A percentile compares a stretch with the other conserved stretches of the same genome.
phyloP scores from a whole-genome alignment of 768 basidiomycete species.

The Daedaleopsis nitida region DNA sequence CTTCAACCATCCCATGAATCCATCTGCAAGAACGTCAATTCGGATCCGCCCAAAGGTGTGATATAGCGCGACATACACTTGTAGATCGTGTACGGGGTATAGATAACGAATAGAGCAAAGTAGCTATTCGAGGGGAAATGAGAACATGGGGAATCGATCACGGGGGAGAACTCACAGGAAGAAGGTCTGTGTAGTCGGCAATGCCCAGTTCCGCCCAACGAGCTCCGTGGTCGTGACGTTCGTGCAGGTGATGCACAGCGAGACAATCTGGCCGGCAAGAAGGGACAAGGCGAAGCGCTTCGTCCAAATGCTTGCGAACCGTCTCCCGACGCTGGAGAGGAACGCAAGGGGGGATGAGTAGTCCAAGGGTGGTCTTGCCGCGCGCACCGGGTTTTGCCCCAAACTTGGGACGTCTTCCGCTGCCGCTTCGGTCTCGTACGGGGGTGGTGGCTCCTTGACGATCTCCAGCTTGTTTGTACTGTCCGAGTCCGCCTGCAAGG shows the following conservation, averaged over 20 bases:
- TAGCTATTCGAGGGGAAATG: conserved; percentile 49
- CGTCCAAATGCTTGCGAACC: conserved; percentile 81
- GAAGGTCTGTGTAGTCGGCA: conserved; percentile 82
- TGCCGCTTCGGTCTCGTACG: not conserved
- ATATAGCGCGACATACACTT: conserved; percentile 54
- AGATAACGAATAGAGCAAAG: conserved; percentile 70
- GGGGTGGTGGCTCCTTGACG: conserved; percentile 5
- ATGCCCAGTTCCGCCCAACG: conserved; percentile 62
- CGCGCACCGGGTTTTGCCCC: not conserved
- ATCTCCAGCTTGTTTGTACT: conserved; percentile 1
- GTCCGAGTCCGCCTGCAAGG: too few species aligned
- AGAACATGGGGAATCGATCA: not conserved
- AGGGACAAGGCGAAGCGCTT: conserved; percentile 68
- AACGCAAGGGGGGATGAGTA: conserved; percentile 65
- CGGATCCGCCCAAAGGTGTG: not conserved
- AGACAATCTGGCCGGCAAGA: conserved; percentile 79
- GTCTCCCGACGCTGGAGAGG: conserved; percentile 48
- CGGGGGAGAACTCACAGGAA: conserved; percentile 61
- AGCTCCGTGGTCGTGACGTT: conserved; percentile 86
- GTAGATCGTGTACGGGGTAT: conserved; percentile 90
- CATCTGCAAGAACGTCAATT: conserved; percentile 50
- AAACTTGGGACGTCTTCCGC: conserved; percentile 3
- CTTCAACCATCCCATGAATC: conserved; percentile 81
- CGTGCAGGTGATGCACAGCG: conserved; percentile 87
- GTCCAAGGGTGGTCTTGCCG: conserved; percentile 58